phyloP scores from a whole-genome alignment of 164 flowering plant genomes.

The Stephania cephalantha region DNA sequence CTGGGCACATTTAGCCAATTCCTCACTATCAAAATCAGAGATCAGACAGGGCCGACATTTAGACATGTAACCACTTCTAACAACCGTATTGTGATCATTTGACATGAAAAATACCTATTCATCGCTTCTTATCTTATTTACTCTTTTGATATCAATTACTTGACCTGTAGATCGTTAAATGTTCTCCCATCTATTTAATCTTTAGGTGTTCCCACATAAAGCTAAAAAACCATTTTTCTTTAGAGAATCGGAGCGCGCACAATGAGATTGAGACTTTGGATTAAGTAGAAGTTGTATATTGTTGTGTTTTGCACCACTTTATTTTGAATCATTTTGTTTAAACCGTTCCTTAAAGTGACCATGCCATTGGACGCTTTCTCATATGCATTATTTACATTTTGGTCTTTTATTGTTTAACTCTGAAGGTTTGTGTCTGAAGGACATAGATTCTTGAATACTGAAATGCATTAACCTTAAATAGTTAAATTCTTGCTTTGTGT shows the following conservation, averaged over 20 bases:
- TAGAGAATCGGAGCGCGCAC: background rate
- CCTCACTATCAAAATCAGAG: too few relatives aligned
- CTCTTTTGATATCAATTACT: background rate
- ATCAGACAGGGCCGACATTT: too few relatives aligned
- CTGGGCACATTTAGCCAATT: too few relatives aligned
- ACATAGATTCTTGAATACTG: background rate
- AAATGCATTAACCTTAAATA: background rate
- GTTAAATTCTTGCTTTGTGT: background rate
- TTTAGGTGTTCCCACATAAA: background rate
- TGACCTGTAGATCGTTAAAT: background rate
- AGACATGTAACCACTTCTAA: too few relatives aligned
- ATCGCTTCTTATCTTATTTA: background rate
- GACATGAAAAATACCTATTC: too few relatives aligned
- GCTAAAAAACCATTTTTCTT: background rate
- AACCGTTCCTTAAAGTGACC: background rate
- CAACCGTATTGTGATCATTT: too few relatives aligned
- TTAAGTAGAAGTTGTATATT: background rate
- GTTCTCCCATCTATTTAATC: background rate
- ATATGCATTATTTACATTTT: background rate
- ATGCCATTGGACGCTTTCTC: slow-evolving; percentile 5
- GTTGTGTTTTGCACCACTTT: background rate
- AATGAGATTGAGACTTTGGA: background rate
- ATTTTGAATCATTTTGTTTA: background rate
- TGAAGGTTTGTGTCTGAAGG: background rate
- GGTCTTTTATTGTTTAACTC: background rate